These are phyloP conservation scores for Centrapalus pauciflorus DNA, from an alignment of 129 eudicot genomes.

Conservation along the genomic window DNA sequence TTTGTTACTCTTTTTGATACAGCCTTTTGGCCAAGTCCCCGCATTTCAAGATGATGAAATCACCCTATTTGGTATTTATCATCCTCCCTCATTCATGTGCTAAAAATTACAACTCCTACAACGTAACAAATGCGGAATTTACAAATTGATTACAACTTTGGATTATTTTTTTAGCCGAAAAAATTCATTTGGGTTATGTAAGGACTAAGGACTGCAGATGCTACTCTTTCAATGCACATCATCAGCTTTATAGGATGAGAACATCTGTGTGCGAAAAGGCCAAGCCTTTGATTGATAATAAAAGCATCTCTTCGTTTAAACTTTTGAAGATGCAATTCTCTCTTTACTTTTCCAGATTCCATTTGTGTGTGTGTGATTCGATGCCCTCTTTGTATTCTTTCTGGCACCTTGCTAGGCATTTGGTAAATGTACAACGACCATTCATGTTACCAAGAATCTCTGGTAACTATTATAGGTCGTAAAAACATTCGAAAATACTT, in stretches of 20 bases:
- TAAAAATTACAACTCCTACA: too few species aligned
- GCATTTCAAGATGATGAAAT: conserved; percentile 74
- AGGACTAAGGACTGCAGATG: too few species aligned
- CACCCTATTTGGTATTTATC: conserved; percentile 57
- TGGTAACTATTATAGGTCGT: too few species aligned
- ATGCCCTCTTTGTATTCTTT: background rate
- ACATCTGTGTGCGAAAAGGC: background rate
- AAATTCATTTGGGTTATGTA: background rate
- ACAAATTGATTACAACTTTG: too few species aligned
- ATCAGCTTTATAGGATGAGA: background rate
- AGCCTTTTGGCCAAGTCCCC: conserved; percentile 96
- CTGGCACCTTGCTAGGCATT: background rate
- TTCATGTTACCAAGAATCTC: too few species aligned
- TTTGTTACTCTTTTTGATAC: conserved; percentile 13
- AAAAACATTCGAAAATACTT: too few species aligned
- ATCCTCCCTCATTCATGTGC: background rate
- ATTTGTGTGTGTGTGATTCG: background rate
- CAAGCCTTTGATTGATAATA: background rate
- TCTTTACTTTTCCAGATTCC: conserved; percentile 2
- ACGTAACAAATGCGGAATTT: too few species aligned
- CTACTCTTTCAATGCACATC: background rate
- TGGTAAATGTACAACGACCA: too few species aligned
- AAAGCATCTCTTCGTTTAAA: background rate
- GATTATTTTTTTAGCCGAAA: background rate
- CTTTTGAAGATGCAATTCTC: background rate